phyloP scores from a whole-genome alignment of 371 early-diverging fungal species.

The Mucor piriformis region DNA sequence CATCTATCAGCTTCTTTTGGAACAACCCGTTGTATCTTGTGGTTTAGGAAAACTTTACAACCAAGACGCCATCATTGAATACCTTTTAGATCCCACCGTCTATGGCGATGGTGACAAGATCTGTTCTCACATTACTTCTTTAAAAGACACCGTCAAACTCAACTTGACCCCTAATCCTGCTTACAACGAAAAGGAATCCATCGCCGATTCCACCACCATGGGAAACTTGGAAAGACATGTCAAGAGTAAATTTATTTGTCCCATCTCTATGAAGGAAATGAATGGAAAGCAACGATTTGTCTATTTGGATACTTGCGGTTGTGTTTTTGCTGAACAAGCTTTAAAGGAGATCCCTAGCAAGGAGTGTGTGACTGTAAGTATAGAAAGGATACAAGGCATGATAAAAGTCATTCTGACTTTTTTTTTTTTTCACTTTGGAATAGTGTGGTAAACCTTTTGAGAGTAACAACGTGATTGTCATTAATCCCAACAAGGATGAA shows the following conservation, averaged over 20 bases:
- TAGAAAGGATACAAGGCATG: too few species aligned
- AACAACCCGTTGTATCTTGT: conserved; percentile 80
- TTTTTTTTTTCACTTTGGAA: not conserved
- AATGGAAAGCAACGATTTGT: conserved; percentile 87
- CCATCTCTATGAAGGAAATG: conserved; percentile 93
- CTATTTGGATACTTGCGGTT: conserved; percentile 82
- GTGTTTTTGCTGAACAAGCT: conserved; percentile 86
- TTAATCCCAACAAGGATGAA: conserved; percentile 76
- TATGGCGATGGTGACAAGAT: conserved; percentile 86
- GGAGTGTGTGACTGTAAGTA: conserved; percentile 59
- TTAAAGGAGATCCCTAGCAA: conserved; percentile 73
- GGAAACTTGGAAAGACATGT: conserved; percentile 56
- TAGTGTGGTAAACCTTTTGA: conserved; percentile 74
- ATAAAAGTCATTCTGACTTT: too few species aligned
- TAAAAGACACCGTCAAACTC: conserved; percentile 79
- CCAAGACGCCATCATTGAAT: conserved; percentile 86
- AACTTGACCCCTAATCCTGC: conserved; percentile 76
- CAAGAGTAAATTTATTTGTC: conserved; percentile 80
- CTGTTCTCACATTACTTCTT: conserved; percentile 75
- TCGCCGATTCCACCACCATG: conserved; percentile 43
- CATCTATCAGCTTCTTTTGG: conserved; percentile 61
- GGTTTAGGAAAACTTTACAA: conserved; percentile 91
- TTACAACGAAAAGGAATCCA: conserved; percentile 43
- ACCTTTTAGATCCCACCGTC: conserved; percentile 71
- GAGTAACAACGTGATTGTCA: conserved; percentile 64